These are phyloP conservation scores for Uronychia binucleata DNA, from an alignment of 73 alveolate species.

Conservation along the genomic window DNA sequence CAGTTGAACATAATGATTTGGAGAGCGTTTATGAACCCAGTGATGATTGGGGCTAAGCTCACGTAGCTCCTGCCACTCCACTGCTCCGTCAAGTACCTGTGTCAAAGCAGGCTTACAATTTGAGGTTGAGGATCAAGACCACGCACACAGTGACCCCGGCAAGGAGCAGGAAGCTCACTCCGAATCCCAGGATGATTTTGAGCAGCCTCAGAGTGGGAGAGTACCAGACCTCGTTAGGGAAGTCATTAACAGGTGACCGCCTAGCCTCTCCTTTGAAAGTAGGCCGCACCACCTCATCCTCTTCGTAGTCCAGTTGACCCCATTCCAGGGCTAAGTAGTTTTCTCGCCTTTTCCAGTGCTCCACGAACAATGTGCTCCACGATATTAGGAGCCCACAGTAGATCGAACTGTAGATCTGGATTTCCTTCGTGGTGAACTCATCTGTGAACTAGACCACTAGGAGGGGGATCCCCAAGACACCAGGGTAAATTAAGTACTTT, in stretches of 20 bases:
- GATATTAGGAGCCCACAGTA: constrained; percentile 8
- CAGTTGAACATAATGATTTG: constrained; percentile 56
- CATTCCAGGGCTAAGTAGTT: constrained; percentile 45
- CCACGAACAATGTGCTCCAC: constrained; percentile 66
- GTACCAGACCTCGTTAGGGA: constrained; percentile 47
- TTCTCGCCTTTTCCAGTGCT: constrained; percentile 65
- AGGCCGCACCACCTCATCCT: constrained; percentile 64
- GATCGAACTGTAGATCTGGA: neutral
- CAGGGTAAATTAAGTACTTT: neutral
- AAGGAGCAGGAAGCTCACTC: constrained; percentile 42
- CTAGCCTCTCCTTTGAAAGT: constrained; percentile 47
- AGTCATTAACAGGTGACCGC: constrained; percentile 55
- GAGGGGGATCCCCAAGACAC: constrained; percentile 19
- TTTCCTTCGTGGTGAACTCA: neutral
- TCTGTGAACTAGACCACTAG: neutral
- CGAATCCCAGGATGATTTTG: constrained; percentile 25
- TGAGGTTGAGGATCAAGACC: constrained; percentile 36
- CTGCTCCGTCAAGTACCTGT: constrained; percentile 4
- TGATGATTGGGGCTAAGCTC: constrained; percentile 31
- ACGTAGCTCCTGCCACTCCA: constrained; percentile 6
- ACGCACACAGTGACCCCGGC: constrained; percentile 51
- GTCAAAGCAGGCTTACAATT: constrained; percentile 7
- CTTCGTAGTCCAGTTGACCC: constrained; percentile 72
- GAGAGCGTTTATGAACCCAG: constrained; percentile 54
- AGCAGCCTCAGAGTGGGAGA: constrained; percentile 21